Evolutionary conservation across 2,329 filamentous ascomycete genomes (phyloP), one percentile per base, ranked within the genome.

Genomic region (Escovopsis sp.): DNA sequence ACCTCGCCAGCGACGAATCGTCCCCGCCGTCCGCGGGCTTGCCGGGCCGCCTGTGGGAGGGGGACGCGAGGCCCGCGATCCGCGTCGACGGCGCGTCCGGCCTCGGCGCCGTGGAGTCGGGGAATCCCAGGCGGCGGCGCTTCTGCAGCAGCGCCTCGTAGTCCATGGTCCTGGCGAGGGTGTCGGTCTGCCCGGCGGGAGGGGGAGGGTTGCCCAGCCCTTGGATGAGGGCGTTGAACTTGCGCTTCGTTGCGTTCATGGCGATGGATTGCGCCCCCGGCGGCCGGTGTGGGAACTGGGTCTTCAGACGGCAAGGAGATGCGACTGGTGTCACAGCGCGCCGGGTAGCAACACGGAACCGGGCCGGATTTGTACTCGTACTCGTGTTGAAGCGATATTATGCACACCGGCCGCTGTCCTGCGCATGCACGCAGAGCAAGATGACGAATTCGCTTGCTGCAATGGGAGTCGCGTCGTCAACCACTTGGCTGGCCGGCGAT

Each of bases 221-320:
- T 56, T 86, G 82, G 26, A 88, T 68, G 12, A 87, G 70, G 53
- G 74, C 73, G 61, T 87, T 82, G 66, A 88, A 87, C 61, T 88
- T 88, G 52, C 84, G 74, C 65, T 88, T 89, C n/a, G 80, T 85
- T 23, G 80, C 75, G 56, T 83, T 83, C 68, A 87, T 83, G 48
- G 46, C 64, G 42, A 30, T 39, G 26, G 36, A 8, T 11, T 30
- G 15, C 30, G 11, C 12, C 33, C 35, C 28, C 28, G 8, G 28
- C 28, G 28, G 28, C 28, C 28, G 23, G 36, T 36, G 18, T 32
- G 26, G 28, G 34, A 19, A 19, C 26, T 34, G 10, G n/a, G 39
- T 36, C 41, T 15, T 15, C 26, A 7, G 12, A 26, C 7, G 19
- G 19, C 10, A 10, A 36, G 23, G 9, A 5, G n/a, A 36, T 15